Percentiles rank a stretch among this genome's conserved stretches.
These are phyloP conservation scores for Mikania micrantha DNA, from an alignment of 129 eudicot genomes.

Conservation along the genomic window DNA sequence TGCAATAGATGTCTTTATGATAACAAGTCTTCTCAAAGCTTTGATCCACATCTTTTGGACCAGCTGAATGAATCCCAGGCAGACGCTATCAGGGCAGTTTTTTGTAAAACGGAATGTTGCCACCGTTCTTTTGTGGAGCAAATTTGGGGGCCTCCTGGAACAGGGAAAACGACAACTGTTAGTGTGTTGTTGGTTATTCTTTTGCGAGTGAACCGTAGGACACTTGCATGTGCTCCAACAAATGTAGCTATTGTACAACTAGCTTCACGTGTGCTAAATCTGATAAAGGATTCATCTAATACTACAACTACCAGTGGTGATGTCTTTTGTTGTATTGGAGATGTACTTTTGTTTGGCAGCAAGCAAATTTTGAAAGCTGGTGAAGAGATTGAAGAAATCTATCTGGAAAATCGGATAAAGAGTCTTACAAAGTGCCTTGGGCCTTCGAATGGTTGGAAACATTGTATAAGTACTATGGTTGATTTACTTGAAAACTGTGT, in stretches of 20 bases:
- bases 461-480: conserved; percentile 40
- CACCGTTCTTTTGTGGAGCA: conserved; percentile 54
- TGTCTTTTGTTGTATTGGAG: conserved; percentile 33
- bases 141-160: conserved; percentile 81
- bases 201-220: conserved; percentile 40
- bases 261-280: conserved; percentile 46
- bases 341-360: conserved; percentile 55
- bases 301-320: conserved; percentile 17
- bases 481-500: conserved; percentile 51
- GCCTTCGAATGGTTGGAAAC: conserved; percentile 52
- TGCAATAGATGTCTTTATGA: conserved; percentile 26
- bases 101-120: conserved; percentile 32
- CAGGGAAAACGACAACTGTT: conserved; percentile 57
- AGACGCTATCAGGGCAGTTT: conserved; percentile 30
- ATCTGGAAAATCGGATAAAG: conserved; percentile 48
- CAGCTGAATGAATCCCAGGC: conserved; percentile 49
- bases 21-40: not conserved
- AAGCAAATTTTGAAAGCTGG: conserved; percentile 43
- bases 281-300: conserved; percentile 10
- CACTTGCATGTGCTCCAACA: conserved; percentile 60
- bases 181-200: conserved; percentile 39
- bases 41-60: conserved; percentile 15
- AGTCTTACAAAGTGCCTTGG: conserved; percentile 45
- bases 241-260: conserved; percentile 51
- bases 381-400: conserved; percentile 41